These are phyloP conservation scores for Ophiosphaerella narmari DNA, from an alignment of 2,329 filamentous ascomycete species.

Conservation along the genomic window DNA sequence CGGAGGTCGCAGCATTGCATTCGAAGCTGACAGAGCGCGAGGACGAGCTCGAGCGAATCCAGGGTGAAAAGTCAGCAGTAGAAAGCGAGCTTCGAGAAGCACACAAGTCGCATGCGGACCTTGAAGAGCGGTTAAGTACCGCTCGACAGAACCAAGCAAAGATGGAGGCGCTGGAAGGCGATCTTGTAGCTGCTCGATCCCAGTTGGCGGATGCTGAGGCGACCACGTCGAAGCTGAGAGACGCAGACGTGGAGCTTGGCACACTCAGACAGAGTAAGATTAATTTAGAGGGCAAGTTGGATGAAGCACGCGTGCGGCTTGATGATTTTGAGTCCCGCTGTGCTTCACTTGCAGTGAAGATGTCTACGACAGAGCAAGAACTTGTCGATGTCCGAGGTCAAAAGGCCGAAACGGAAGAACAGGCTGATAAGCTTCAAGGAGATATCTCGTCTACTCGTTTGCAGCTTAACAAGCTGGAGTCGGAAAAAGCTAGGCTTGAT, in stretches of 20 bases:
- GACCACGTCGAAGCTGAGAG: conserved; percentile 14
- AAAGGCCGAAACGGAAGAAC: conserved; percentile 15
- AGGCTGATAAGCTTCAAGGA: conserved; percentile 15
- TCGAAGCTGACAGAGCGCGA: conserved; percentile 15
- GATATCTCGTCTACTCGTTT: conserved; percentile 19
- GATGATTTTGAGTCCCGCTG: conserved; percentile 21
- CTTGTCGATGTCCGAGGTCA: conserved; percentile 14
- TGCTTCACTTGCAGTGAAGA: conserved; percentile 14
- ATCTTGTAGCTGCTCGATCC: conserved; percentile 18
- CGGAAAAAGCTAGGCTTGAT: conserved; percentile 22
- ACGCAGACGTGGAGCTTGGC: not conserved
- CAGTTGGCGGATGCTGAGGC: conserved; percentile 13
- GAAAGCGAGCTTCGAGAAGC: conserved; percentile 23
- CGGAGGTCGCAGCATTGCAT: conserved; percentile 12
- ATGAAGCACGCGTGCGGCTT: conserved; percentile 13
- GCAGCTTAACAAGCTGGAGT: conserved; percentile 19
- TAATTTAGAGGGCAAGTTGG: conserved; percentile 13
- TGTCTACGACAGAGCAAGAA: conserved; percentile 15
- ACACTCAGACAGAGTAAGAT: not conserved
- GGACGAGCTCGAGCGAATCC: conserved; percentile 23
- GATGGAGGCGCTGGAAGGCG: conserved; percentile 22
- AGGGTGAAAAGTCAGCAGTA: conserved; percentile 14
- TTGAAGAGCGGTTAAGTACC: conserved; percentile 25
- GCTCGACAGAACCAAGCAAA: conserved; percentile 15
- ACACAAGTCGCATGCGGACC: conserved; percentile 10